These are phyloP conservation scores for Xylaria castorea DNA, from an alignment of 495 filamentous ascomycete genomes.

Conservation along the genomic window DNA sequence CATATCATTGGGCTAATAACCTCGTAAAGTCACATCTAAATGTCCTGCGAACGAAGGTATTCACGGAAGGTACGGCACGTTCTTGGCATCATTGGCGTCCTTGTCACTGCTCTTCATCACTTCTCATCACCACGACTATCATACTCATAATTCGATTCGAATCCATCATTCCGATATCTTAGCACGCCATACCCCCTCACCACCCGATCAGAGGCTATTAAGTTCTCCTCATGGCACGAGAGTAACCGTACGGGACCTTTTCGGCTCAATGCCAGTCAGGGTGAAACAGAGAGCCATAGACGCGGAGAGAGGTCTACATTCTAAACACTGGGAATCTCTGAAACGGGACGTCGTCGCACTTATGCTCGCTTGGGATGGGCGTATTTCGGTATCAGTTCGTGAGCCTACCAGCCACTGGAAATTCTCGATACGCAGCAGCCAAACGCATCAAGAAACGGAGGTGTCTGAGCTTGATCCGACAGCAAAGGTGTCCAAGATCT, in stretches of 20 bases:
- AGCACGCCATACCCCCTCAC: conserved; percentile 70
- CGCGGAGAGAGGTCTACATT: conserved; percentile 56
- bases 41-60: conserved; percentile 50
- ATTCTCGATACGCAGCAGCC: conserved; percentile 28
- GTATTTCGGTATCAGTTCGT: conserved; percentile 52
- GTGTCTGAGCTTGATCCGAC: conserved; percentile 35
- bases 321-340: conserved; percentile 71
- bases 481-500: conserved; percentile 56
- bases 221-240: conserved; percentile 74
- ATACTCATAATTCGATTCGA: conserved; percentile 70
- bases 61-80: conserved; percentile 76
- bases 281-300: conserved; percentile 77
- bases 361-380: conserved; percentile 67
- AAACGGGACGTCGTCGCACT: conserved; percentile 65
- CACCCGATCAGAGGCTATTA: conserved; percentile 63
- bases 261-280: conserved; percentile 96
- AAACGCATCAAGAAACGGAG: conserved; percentile 6
- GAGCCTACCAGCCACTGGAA: conserved; percentile 41
- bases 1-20: neutral
- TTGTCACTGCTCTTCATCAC: conserved; percentile 80
- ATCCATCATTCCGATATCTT: conserved; percentile 75
- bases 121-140: conserved; percentile 71
- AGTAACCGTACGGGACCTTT: conserved; percentile 82
- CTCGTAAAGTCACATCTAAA: conserved; percentile 76
- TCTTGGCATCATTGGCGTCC: conserved; percentile 77